phyloP scores from a whole-genome alignment of 2,329 filamentous ascomycete genomes.

The Ceratocystis destructans region DNA sequence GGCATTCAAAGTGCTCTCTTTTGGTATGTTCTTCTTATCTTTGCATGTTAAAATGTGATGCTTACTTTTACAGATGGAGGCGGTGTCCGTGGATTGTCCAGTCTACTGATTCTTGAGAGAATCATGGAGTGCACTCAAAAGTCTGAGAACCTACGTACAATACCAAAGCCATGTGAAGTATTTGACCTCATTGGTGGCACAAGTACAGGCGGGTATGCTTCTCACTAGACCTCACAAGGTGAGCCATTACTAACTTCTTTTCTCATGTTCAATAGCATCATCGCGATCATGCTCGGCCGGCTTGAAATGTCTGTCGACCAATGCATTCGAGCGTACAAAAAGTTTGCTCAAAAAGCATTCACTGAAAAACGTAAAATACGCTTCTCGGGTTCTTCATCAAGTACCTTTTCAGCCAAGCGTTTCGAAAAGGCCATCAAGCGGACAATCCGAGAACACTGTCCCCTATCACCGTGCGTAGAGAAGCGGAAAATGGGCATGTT shows the following conservation, averaged over 20 bases:
- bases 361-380: background rate
- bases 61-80: conserved; percentile 20
- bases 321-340: background rate
- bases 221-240: conserved; percentile 14
- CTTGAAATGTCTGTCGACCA: background rate
- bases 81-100: conserved; percentile 24
- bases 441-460: background rate
- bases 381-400: background rate
- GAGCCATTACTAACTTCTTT: background rate
- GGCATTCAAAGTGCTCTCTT: background rate
- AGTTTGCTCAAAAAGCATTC: background rate
- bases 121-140: conserved; percentile 22
- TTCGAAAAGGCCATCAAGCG: background rate
- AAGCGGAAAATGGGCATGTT: background rate
- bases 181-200: conserved; percentile 26
- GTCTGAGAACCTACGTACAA: conserved; percentile 16
- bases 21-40: background rate
- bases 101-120: conserved; percentile 23
- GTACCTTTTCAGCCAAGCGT: background rate
- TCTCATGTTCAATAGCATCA: background rate
- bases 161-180: conserved; percentile 23
- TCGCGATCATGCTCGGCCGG: background rate
- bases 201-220: conserved; percentile 24
- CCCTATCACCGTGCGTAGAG: background rate
- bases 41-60: background rate